These are phyloP conservation scores for Dictyostelium intermedium DNA, from an alignment of 78 protist genomes.

Conservation along the genomic window DNA sequence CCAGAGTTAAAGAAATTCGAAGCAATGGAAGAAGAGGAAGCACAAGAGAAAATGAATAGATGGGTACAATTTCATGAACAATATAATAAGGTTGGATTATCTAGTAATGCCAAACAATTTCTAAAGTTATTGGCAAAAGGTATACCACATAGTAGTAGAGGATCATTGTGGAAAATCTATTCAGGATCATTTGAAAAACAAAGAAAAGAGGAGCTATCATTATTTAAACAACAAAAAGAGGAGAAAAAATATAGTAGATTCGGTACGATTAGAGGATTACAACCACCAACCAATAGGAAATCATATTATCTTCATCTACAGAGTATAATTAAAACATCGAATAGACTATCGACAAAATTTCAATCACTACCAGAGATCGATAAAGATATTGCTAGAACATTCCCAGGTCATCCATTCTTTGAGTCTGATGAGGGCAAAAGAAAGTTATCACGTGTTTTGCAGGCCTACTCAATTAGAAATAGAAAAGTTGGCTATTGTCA, in stretches of 20 bases:
- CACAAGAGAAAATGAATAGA: background rate
- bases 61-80: slow-evolving; percentile 64
- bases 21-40: background rate
- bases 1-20: slow-evolving; percentile 61
- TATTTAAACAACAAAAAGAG: slow-evolving; percentile 64
- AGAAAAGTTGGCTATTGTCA: slow-evolving; percentile 92
- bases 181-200: slow-evolving; percentile 69
- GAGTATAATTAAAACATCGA: slow-evolving; percentile 22
- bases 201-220: slow-evolving; percentile 53
- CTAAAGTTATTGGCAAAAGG: slow-evolving; percentile 35
- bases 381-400: slow-evolving; percentile 85
- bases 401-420: slow-evolving; percentile 84
- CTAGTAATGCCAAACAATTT: slow-evolving; percentile 39
- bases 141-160: slow-evolving; percentile 63
- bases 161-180: slow-evolving; percentile 50
- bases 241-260: slow-evolving; percentile 20
- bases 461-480: slow-evolving; percentile 83
- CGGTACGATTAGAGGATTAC: slow-evolving; percentile 72
- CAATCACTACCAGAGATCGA: slow-evolving; percentile 66
- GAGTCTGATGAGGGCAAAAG: slow-evolving; percentile 55
- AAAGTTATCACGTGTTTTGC: slow-evolving; percentile 61
- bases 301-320: slow-evolving; percentile 61
- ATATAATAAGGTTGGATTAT: slow-evolving; percentile 56
- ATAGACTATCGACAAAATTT: slow-evolving; percentile 5
- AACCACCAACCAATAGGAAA: slow-evolving; percentile 62